Conservation (phyloP, 2,329 filamentous ascomycete species). For the Colletotrichum sidae region DNA sequence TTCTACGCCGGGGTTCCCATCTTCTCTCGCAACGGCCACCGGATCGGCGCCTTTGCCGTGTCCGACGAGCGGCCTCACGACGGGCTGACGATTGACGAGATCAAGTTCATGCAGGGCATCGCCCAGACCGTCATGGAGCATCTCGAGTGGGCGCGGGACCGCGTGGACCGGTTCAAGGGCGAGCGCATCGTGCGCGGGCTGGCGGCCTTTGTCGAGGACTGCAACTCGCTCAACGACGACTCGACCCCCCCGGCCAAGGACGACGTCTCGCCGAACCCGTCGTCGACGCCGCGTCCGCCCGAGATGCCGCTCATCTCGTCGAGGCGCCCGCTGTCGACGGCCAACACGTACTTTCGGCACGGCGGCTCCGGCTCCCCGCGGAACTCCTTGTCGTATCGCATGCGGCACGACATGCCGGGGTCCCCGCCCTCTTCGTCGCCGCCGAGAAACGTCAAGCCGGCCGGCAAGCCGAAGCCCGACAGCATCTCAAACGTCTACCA, state of each 20-base stretch:
- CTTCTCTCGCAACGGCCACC: slow-evolving; percentile 62
- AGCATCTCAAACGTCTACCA: slow-evolving; percentile 43
- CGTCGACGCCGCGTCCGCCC: slow-evolving; percentile 21
- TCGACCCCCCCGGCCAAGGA: slow-evolving; percentile 1
- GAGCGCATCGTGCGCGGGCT: slow-evolving; percentile 67
- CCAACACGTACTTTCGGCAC: slow-evolving; percentile 28
- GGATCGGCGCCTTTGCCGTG: slow-evolving; percentile 71
- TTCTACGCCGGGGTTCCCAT: slow-evolving; percentile 66
- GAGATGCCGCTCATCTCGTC: slow-evolving; percentile 27
- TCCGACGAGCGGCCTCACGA: slow-evolving; percentile 67
- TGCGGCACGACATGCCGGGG: not conserved
- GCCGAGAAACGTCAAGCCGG: slow-evolving; percentile 4
- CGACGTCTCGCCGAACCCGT: slow-evolving; percentile 17
- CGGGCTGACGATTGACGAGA: slow-evolving; percentile 59
- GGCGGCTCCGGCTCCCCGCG: not conserved
- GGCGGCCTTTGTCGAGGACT: slow-evolving; percentile 65
- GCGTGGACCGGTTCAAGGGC: slow-evolving; percentile 62
- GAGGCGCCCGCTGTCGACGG: slow-evolving; percentile 17
- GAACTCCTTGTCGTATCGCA: slow-evolving; percentile 10
- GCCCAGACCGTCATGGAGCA: slow-evolving; percentile 69
- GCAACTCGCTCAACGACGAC: slow-evolving; percentile 43
- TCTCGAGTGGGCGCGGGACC: slow-evolving; percentile 66
- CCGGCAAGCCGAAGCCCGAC: slow-evolving; percentile 37
- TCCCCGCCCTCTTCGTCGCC: slow-evolving; percentile 10
- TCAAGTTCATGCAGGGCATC: slow-evolving; percentile 68